These are phyloP conservation scores for Saccharomyces pastorianus DNA, from an alignment of 1,139 yeast species.

Conservation along the genomic window DNA sequence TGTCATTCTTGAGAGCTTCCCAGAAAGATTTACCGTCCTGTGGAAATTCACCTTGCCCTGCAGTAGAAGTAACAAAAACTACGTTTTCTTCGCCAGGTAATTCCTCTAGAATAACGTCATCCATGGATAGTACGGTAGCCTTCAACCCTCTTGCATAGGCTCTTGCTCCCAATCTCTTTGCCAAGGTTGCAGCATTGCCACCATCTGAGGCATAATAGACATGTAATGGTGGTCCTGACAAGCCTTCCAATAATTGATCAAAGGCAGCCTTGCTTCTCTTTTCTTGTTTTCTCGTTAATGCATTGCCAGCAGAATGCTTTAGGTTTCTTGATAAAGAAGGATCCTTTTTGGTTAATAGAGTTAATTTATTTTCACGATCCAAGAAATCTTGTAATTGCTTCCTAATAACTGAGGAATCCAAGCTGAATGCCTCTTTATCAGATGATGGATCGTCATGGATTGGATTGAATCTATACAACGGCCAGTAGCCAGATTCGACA, in stretches of 20 bases:
- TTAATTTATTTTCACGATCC: slow-evolving; percentile 82
- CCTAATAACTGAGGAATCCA: slow-evolving; percentile 78
- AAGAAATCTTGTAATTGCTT: slow-evolving; percentile 70
- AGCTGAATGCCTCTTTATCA: slow-evolving; percentile 49
- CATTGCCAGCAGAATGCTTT: slow-evolving; percentile 53
- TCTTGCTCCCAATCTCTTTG: slow-evolving; percentile 74
- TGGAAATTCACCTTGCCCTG: slow-evolving; percentile 98
- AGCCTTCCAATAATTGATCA: slow-evolving; percentile 68
- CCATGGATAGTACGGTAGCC: slow-evolving; percentile 71
- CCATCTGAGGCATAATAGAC: slow-evolving; percentile 92
- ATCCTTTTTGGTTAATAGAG: slow-evolving; percentile 59
- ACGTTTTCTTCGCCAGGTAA: slow-evolving; percentile 74
- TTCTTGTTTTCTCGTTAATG: slow-evolving; percentile 52
- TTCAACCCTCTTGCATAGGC: slow-evolving; percentile 84
- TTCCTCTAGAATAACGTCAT: slow-evolving; percentile 75
- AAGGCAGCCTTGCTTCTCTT: slow-evolving; percentile 71
- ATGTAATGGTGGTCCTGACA: slow-evolving; percentile 88
- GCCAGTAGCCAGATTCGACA: slow-evolving; percentile 94
- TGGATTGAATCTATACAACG: slow-evolving; percentile 62
- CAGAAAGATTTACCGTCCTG: slow-evolving; percentile 88
- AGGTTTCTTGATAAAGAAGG: slow-evolving; percentile 77
- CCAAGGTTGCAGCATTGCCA: slow-evolving; percentile 81
- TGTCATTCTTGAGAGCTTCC: slow-evolving; percentile 68
- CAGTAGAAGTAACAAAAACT: slow-evolving; percentile 77
- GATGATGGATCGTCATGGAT: slow-evolving; percentile 43